Evolutionary conservation across 2,329 filamentous ascomycete species (phyloP).

Genomic region (Fusarium napiforme): DNA sequence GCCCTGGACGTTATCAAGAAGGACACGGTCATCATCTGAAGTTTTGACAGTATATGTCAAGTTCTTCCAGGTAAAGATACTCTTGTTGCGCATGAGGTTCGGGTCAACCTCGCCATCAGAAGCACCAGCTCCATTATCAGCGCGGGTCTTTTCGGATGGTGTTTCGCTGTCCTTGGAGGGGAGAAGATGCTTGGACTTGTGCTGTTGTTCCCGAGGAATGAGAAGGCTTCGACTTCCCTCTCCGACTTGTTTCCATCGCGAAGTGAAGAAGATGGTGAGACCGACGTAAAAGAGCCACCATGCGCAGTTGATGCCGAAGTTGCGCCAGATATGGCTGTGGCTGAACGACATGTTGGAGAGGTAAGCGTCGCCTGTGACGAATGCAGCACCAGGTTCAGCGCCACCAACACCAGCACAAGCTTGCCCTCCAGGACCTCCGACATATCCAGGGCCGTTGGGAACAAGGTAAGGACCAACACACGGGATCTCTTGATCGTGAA

Average conservation of each 20-base stretch:
- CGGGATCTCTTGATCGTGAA: conserved; percentile 64
- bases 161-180: conserved; percentile 61
- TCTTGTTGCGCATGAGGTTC: conserved; percentile 69
- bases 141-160: conserved; percentile 9
- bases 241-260: conserved; percentile 63
- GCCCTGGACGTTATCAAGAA: conserved; percentile 83
- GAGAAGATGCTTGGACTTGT: conserved; percentile 46
- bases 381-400: conserved; percentile 59
- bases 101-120: conserved; percentile 38
- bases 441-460: conserved; percentile 61
- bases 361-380: conserved; percentile 67
- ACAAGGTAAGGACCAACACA: conserved; percentile 63
- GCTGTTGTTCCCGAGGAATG: conserved; percentile 70
- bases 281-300: conserved; percentile 70
- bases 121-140: rapidly evolving
- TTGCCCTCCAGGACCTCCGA: conserved; percentile 52
- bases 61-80: conserved; percentile 79
- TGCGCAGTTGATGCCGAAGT: conserved; percentile 70
- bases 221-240: conserved; percentile 66
- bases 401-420: conserved; percentile 69
- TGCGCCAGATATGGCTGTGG: conserved; percentile 66
- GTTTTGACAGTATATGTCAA: conserved; percentile 76
- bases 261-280: conserved; percentile 68
- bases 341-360: conserved; percentile 64
- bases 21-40: conserved; percentile 68